These are phyloP conservation scores for Ceratobasidium papillatum DNA, from an alignment of 1,284 basidiomycete species.

Conservation along the genomic window DNA sequence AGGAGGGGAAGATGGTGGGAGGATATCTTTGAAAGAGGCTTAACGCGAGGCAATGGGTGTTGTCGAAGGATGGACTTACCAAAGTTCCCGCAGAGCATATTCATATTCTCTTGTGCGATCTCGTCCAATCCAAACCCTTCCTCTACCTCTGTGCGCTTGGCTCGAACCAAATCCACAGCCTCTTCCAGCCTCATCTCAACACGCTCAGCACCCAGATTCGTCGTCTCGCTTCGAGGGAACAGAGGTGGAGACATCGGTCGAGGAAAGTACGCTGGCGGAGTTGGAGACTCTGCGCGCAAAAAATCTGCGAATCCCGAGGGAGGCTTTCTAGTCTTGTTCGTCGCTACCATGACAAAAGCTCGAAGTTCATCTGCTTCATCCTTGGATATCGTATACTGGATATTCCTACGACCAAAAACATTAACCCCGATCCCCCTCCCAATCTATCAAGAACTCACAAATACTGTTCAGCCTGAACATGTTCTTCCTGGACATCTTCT, in stretches of 20 bases:
- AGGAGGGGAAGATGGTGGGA: slow-evolving; percentile 20
- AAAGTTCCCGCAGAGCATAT: slow-evolving; percentile 13
- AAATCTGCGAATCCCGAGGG: neutral
- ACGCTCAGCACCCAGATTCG: neutral
- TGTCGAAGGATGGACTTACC: neutral
- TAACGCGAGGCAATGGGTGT: neutral
- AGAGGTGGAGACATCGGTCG: slow-evolving; percentile 26
- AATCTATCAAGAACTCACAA: neutral
- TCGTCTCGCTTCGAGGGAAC: neutral
- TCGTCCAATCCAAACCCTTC: slow-evolving; percentile 5
- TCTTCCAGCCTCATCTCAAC: neutral
- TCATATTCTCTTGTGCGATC: slow-evolving; percentile 29
- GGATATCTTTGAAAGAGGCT: neutral
- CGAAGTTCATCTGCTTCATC: slow-evolving; percentile 16
- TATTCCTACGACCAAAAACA: neutral
- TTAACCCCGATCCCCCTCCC: neutral
- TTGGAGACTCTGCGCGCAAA: slow-evolving; percentile 23
- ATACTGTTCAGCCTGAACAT: neutral
- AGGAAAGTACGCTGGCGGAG: neutral
- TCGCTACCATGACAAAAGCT: neutral
- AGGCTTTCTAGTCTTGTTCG: neutral
- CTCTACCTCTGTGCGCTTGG: neutral
- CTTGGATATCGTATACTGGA: slow-evolving; percentile 18
- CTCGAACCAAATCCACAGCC: neutral
- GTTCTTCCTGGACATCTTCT: neutral